phyloP scores from a whole-genome alignment of 192 early-diverging fungal species.

The Coemansia sp. region DNA sequence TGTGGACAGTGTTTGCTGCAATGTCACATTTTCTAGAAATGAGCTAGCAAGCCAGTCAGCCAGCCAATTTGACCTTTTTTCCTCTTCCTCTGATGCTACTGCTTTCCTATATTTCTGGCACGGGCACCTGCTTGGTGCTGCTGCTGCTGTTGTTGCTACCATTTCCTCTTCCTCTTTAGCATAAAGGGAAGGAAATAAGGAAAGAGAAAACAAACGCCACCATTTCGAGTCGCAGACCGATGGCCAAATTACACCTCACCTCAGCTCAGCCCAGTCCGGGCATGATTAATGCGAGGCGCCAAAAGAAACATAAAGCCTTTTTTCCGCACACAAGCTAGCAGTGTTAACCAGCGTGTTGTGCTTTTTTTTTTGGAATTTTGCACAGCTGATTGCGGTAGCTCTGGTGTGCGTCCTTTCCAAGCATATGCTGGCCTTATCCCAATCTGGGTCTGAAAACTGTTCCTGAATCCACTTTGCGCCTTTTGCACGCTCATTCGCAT shows the following conservation, averaged over 20 bases:
- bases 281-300: constrained; percentile 1
- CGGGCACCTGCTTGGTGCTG: not conserved
- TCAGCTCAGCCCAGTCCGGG: not conserved
- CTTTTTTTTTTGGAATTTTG: no score
- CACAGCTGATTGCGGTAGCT: no score
- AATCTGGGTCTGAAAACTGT: no score
- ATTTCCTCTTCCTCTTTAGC: not conserved
- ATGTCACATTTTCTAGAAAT: not conserved
- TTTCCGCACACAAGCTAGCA: not conserved
- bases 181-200: no score
- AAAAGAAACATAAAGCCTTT: not conserved
- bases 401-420: no score
- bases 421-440: no score
- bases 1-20: no score
- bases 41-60: not conserved
- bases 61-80: not conserved
- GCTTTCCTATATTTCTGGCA: not conserved
- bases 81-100: not conserved
- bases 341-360: no score
- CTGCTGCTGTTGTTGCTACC: not conserved
- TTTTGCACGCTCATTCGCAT: no score
- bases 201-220: constrained; percentile 7
- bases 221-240: not conserved
- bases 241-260: not conserved
- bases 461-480: no score